Conservation (phyloP, 495 filamentous ascomycete genomes). For the Neurospora sp. region DNA sequence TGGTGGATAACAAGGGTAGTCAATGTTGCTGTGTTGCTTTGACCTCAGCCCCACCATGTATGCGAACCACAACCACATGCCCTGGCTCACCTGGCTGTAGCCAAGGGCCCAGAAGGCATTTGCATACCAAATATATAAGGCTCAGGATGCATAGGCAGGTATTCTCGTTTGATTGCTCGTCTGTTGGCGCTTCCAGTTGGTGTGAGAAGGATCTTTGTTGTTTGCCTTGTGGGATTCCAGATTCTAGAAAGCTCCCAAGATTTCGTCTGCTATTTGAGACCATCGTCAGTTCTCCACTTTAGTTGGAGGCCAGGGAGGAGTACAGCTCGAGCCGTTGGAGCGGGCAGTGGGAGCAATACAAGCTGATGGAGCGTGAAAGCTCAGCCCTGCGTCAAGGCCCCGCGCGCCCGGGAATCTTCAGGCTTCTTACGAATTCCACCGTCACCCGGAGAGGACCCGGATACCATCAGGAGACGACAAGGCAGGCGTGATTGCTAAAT, state of each 20-base stretch:
- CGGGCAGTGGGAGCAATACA: neutral
- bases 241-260: neutral
- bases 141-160: neutral
- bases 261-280: neutral
- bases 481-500: conserved; percentile 6
- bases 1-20: neutral
- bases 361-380: neutral
- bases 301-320: neutral
- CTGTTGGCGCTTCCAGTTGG: neutral
- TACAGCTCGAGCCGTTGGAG: neutral
- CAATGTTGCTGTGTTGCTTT: neutral
- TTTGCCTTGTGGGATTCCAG: neutral
- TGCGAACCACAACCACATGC: neutral
- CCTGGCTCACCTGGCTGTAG: neutral
- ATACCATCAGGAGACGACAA: conserved; percentile 1
- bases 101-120: neutral
- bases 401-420: conserved; percentile 20
- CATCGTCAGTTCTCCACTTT: neutral
- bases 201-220: neutral
- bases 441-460: conserved; percentile 6
- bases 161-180: neutral
- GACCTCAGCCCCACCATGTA: conserved; percentile 1
- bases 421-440: conserved; percentile 29
- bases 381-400: conserved; percentile 7
- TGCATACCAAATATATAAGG: neutral